Base-by-base conservation (phyloP, 2,329 filamentous ascomycete genomes). In the Zalaria obscura region DNA sequence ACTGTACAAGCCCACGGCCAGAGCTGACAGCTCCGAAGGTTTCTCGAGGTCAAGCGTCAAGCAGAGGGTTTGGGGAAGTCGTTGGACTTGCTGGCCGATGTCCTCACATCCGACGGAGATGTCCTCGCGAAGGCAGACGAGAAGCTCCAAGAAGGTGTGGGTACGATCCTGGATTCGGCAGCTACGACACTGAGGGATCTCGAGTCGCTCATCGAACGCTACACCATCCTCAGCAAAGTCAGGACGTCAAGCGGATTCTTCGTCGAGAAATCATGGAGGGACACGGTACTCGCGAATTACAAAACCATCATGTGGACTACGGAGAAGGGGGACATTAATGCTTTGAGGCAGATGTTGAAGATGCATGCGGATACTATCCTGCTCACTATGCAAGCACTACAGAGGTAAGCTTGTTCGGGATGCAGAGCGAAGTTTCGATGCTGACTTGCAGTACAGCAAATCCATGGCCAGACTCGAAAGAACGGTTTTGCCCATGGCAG, bases 261-360 rank as follows among this genome's bases (percentile, higher is more conserved):
- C 1, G 58, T 65, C 25, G 63, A 67, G 42, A 55, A 63, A 36
- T 58, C 55, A 35, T 69, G 66, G 66, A 65, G 59, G 39, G 56
- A 64, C 33, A 49, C 61, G 3, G 61, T 67, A 0, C 36, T 68
- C 5, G 48, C 57, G 4, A 59, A 63, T 44, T 66, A 64, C 49
- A 59, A 59, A 41, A 61, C 57, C 4, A 58, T 68, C 51, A 58
- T 59, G 44, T 69, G 66, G 66, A 68, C 65, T 2, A 57, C 60
- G 2, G 62, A 67, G 27, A 64, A 63, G 8, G 65, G 65, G 1
- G 53, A 55, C 39, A 59, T 69, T 25, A 50, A 56, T 7, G 52
- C 59, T 25, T 48, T 69, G 40, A 53, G 57, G 36, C 53, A 59
- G 42, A 53, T 66, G 47, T 50, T 69, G 5, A 57, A 62, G 27